phyloP scores from a whole-genome alignment of 2,329 filamentous ascomycete genomes.

The Rhinocladiella similis region DNA sequence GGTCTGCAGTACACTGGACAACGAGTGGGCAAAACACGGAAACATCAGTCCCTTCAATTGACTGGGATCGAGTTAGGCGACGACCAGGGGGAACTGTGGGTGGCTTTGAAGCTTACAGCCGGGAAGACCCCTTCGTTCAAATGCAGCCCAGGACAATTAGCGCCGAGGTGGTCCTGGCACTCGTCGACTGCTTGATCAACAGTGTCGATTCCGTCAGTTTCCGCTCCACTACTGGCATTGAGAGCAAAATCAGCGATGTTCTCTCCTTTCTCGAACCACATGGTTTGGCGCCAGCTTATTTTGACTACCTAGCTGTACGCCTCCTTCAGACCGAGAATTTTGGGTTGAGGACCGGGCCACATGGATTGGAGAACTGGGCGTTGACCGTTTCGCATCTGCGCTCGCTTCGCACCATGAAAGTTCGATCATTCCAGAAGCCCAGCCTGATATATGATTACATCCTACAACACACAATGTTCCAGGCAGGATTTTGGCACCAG shows the following conservation, averaged over 20 bases:
- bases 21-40: slow-evolving; percentile 4
- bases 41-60: slow-evolving; percentile 4
- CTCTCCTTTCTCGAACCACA: slow-evolving; percentile 42
- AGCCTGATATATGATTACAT: slow-evolving; percentile 19
- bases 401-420: slow-evolving; percentile 2
- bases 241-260: slow-evolving; percentile 35
- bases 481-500: slow-evolving; percentile 37
- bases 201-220: slow-evolving; percentile 36
- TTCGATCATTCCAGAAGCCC: background rate
- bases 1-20: slow-evolving; percentile 45
- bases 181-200: slow-evolving; percentile 55
- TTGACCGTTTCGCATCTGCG: slow-evolving; percentile 3
- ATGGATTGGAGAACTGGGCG: slow-evolving; percentile 36
- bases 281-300: slow-evolving; percentile 32
- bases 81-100: slow-evolving; percentile 17
- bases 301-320: slow-evolving; percentile 47
- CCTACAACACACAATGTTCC: slow-evolving; percentile 17
- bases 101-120: slow-evolving; percentile 21
- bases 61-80: slow-evolving; percentile 21
- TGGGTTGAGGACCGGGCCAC: slow-evolving; percentile 46
- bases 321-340: slow-evolving; percentile 52
- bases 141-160: slow-evolving; percentile 54
- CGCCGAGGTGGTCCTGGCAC: slow-evolving; percentile 57
- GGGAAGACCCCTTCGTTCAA: slow-evolving; percentile 38
- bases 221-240: background rate